Evolutionary conservation across 2,329 filamentous ascomycete genomes (phyloP).

Genomic region (Myriosclerotinia duriaeana): DNA sequence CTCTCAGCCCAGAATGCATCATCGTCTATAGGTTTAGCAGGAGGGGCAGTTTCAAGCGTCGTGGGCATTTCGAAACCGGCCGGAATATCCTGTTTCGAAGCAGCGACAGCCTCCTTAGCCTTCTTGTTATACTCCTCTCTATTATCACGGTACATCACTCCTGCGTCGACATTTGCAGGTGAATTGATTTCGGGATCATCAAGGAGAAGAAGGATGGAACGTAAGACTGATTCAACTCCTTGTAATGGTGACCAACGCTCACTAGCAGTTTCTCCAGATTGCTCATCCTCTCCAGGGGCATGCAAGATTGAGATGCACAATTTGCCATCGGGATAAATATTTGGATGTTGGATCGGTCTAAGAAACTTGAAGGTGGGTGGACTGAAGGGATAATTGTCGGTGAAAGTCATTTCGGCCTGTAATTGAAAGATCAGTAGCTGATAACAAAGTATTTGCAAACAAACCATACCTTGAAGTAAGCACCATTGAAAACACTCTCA

Average conservation of each 20-base stretch:
- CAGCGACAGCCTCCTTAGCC: constrained; percentile 68
- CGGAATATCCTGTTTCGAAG: constrained; percentile 77
- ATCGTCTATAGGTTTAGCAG: constrained; percentile 67
- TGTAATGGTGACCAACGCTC: constrained; percentile 95
- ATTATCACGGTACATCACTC: constrained; percentile 78
- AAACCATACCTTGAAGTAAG: constrained; percentile 70
- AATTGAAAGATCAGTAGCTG: constrained; percentile 3
- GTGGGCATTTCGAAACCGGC: constrained; percentile 80
- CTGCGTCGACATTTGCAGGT: constrained; percentile 91
- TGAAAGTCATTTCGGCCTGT: constrained; percentile 81
- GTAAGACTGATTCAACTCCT: constrained; percentile 89
- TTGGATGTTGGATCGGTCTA: constrained; percentile 81
- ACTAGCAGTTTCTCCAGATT: constrained; percentile 84
- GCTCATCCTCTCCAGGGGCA: constrained; percentile 84
- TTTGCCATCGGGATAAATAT: constrained; percentile 86
- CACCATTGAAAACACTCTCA: constrained; percentile 87
- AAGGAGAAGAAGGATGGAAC: constrained; percentile 85
- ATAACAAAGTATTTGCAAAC: neutral
- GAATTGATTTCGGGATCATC: constrained; percentile 93
- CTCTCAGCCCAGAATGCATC: constrained; percentile 81
- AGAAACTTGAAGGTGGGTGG: constrained; percentile 88
- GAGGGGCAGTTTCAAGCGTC: constrained; percentile 59
- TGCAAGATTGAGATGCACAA: constrained; percentile 98
- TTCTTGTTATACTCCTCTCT: constrained; percentile 66
- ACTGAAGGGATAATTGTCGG: constrained; percentile 82